phyloP scores from a whole-genome alignment of 1,284 basidiomycete species.

The Leccinum fuscescens region DNA sequence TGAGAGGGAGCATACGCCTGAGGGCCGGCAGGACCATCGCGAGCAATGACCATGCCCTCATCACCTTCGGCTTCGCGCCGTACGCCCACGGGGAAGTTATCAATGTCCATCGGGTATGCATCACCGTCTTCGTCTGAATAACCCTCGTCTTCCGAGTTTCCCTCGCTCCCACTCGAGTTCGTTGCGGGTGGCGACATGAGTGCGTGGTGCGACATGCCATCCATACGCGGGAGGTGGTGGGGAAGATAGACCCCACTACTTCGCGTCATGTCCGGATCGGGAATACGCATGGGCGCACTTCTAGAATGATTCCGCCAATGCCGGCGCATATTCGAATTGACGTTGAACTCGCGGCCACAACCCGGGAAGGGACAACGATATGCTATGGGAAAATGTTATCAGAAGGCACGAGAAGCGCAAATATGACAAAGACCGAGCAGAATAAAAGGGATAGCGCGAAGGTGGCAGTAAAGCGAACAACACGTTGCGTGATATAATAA shows the following conservation, averaged over 20 bases:
- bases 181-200: constrained; percentile 32
- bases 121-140: constrained; percentile 29
- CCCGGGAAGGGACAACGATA: constrained; percentile 70
- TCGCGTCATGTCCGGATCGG: constrained; percentile 20
- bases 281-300: constrained; percentile 22
- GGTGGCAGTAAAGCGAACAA: constrained; percentile 20
- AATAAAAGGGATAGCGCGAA: constrained; percentile 13
- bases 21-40: neutral
- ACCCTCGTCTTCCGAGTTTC: constrained; percentile 29
- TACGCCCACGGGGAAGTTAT: constrained; percentile 4
- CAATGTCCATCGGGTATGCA: constrained; percentile 26
- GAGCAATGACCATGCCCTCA: constrained; percentile 10
- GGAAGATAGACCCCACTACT: constrained; percentile 13
- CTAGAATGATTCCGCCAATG: constrained; percentile 66
- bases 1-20: constrained; percentile 3
- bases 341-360: constrained; percentile 75
- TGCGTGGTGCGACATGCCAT: constrained; percentile 18
- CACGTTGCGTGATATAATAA: constrained; percentile 24
- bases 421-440: neutral
- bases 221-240: constrained; percentile 13
- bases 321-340: constrained; percentile 79
- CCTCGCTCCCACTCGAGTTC: constrained; percentile 30
- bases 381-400: constrained; percentile 42
- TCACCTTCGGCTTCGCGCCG: constrained; percentile 6
- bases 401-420: constrained; percentile 5